These are phyloP conservation scores for Psilocybe subaeruginosa DNA, from an alignment of 768 basidiomycete genomes.

Conservation along the genomic window DNA sequence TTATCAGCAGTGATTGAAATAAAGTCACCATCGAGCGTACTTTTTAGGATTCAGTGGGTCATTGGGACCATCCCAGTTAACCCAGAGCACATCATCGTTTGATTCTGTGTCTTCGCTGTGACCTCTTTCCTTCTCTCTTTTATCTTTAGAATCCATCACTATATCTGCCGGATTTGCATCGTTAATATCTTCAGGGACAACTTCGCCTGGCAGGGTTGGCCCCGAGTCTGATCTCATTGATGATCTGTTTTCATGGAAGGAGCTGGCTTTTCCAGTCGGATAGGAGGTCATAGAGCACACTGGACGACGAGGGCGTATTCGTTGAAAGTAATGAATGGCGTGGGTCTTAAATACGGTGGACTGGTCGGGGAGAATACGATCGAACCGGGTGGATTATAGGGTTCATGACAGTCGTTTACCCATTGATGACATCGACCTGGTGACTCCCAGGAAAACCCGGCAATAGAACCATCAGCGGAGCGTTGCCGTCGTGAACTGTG, in stretches of 20 bases:
- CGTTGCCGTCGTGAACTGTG: not conserved
- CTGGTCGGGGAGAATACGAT: too few species aligned
- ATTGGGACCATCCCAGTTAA: constrained; percentile 67
- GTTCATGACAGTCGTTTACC: not conserved
- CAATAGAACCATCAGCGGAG: not conserved
- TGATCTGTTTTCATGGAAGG: not conserved
- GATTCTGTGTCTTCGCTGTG: not conserved
- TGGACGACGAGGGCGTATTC: not conserved
- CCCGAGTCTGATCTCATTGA: constrained; percentile 1
- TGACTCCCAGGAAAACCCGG: constrained; percentile 2
- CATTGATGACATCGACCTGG: constrained; percentile 4
- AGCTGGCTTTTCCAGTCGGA: not conserved
- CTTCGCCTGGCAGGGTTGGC: constrained; percentile 5
- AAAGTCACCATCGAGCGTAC: constrained; percentile 29
- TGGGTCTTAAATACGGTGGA: not conserved
- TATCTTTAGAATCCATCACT: not conserved
- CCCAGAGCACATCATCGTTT: constrained; percentile 32
- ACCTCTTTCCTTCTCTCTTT: not conserved
- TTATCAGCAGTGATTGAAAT: not conserved
- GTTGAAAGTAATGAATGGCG: too few species aligned
- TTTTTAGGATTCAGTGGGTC: constrained; percentile 65
- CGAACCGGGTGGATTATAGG: not conserved
- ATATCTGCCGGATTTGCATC: not conserved
- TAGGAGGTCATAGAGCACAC: not conserved
- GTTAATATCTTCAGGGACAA: not conserved